Evolutionary conservation across 2,329 filamentous ascomycete genomes (phyloP).

Genomic region (Trichophyton verrucosum): DNA sequence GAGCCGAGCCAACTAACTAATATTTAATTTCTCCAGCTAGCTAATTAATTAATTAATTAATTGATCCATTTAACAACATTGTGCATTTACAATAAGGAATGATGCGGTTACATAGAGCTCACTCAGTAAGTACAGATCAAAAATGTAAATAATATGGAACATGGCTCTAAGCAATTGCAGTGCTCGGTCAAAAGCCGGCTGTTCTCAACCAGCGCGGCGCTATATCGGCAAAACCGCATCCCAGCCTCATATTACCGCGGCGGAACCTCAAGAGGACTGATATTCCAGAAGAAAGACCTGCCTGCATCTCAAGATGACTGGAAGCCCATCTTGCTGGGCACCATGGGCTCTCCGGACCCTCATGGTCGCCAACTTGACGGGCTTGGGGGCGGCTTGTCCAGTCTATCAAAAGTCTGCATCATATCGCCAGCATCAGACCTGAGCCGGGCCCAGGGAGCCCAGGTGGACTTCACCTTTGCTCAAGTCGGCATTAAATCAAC

Average conservation of each 20-base stretch:
- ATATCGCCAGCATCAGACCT: slow-evolving; percentile 40
- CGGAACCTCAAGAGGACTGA: slow-evolving; percentile 56
- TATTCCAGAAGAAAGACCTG: slow-evolving; percentile 44
- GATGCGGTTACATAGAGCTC: not conserved
- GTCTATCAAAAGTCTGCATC: slow-evolving; percentile 59
- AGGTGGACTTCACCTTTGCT: slow-evolving; percentile 61
- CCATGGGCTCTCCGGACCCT: slow-evolving; percentile 54
- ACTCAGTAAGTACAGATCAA: not conserved
- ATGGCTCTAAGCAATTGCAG: not conserved
- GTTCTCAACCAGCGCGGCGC: not conserved
- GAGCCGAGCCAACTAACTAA: not conserved
- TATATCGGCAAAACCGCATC: slow-evolving; percentile 23
- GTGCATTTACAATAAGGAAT: not conserved
- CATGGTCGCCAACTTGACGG: slow-evolving; percentile 60
- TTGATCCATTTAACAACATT: not conserved
- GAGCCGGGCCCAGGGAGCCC: slow-evolving; percentile 27
- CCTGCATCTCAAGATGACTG: slow-evolving; percentile 37
- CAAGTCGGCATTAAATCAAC: slow-evolving; percentile 52
- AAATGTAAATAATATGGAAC: too few species aligned
- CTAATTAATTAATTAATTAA: not conserved
- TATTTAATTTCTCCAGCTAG: not conserved
- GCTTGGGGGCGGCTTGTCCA: slow-evolving; percentile 56
- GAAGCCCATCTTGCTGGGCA: slow-evolving; percentile 44
- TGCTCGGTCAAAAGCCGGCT: not conserved
- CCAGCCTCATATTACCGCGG: slow-evolving; percentile 52